These are phyloP conservation scores for Leucocoprinus sp. DNA, from an alignment of 768 basidiomycete species.

Conservation along the genomic window DNA sequence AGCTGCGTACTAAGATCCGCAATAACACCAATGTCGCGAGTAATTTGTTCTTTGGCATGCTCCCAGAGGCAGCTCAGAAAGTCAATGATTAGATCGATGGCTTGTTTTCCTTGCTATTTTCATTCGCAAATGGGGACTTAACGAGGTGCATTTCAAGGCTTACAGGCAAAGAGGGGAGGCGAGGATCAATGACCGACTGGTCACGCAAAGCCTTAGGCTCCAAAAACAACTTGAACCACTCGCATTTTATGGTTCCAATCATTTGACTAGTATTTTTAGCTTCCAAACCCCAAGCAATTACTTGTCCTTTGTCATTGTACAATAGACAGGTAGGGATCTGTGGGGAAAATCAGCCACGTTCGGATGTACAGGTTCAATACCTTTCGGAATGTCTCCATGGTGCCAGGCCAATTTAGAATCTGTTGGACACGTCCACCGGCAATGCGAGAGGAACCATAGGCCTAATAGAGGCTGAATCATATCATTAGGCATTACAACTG, in stretches of 20 bases:
- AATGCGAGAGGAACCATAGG: slow-evolving; percentile 81
- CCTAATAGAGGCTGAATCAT: slow-evolving; percentile 34
- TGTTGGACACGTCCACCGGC: slow-evolving; percentile 74
- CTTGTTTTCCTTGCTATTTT: slow-evolving; percentile 59
- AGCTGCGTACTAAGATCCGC: slow-evolving; percentile 66
- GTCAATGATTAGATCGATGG: slow-evolving; percentile 75
- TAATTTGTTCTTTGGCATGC: slow-evolving; percentile 81
- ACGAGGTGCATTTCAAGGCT: slow-evolving; percentile 19
- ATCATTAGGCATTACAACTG: background rate
- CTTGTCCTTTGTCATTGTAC: slow-evolving; percentile 65
- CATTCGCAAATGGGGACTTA: background rate
- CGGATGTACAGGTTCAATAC: slow-evolving; percentile 20
- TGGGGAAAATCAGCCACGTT: slow-evolving; percentile 6
- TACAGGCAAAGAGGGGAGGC: slow-evolving; percentile 74
- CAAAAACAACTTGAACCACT: slow-evolving; percentile 80
- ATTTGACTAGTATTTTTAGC: slow-evolving; percentile 73
- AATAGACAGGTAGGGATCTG: slow-evolving; percentile 76
- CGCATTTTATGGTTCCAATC: slow-evolving; percentile 49
- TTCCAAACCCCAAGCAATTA: slow-evolving; percentile 81
- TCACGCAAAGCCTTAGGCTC: slow-evolving; percentile 77
- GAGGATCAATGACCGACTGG: slow-evolving; percentile 60
- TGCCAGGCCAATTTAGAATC: slow-evolving; percentile 81
- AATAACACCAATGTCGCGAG: slow-evolving; percentile 77
- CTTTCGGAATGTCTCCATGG: slow-evolving; percentile 81
- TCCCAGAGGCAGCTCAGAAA: slow-evolving; percentile 81